Base-by-base conservation (phyloP, 1,139 yeast species). In the Pichia sp. region DNA sequence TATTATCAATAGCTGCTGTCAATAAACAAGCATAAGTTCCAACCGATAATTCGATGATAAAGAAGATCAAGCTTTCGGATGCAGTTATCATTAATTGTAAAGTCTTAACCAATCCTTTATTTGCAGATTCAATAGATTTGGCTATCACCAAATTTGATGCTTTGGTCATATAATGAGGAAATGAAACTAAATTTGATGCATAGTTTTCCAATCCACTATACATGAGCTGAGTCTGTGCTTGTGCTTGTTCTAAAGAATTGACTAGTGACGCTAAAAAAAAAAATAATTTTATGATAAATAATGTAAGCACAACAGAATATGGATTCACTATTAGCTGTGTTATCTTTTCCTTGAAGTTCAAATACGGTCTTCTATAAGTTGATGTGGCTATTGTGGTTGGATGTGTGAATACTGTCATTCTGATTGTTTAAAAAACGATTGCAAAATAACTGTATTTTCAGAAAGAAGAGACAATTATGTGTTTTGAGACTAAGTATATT, bases 21-120 rank as follows among this genome's bases (percentile, higher is more conserved):
- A 88, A 64, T 24, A 92, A 69, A 66, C 98, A 92, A 0, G 86
- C 81, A 64, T 85, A 86, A 0, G 97, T 90, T 0, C 97, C 97
- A 9, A 89, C 66, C 45, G 85, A 76, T 53, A 90, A 59, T 39
- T 87, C 89, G 18, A 92, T 66, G 24, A 80, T 70, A 60, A 92
- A 89, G 12, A 79, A 59, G 0, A 86, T 63, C 35, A 89, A 55
- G 42, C 75, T 72, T 56, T 85, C 82, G 15, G 82, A 68, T 0
- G 82, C 82, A 0, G 77, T 72, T 0, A 86, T 62, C 16, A 78
- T 56, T 35, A 80, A 53, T 2, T 70, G 60, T 32, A 79, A 47
- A 2, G 72, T 57, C 3, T 65, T 59, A 25, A 73, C 57, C 6
- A 78, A 64, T 0, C 74, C 79, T 3, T 65, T 59, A 25, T 81